Evolutionary conservation across 2,329 filamentous ascomycete species (phyloP).

Genomic region (Diaporthe australafricana): DNA sequence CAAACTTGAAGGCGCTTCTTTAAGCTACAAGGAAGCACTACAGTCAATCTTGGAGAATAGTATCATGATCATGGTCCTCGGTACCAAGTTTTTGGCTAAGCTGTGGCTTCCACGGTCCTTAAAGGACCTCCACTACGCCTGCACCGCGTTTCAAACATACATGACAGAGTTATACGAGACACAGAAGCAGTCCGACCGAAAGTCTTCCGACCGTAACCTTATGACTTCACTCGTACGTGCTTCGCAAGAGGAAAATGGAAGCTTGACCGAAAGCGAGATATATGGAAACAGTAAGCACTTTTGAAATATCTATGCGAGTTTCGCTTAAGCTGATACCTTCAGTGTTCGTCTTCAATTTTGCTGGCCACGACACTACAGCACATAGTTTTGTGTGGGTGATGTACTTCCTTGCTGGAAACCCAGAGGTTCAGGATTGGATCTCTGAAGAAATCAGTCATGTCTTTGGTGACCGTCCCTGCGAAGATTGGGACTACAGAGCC

Average conservation of each 20-base stretch:
- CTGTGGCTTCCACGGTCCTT: constrained; percentile 64
- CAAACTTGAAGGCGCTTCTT: constrained; percentile 31
- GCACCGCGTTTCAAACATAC: constrained; percentile 42
- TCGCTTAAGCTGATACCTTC: neutral
- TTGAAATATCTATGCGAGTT: no score
- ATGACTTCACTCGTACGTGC: constrained; percentile 28
- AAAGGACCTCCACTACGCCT: constrained; percentile 40
- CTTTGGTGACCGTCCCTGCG: constrained; percentile 35
- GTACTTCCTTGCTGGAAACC: constrained; percentile 56
- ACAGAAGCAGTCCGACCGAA: constrained; percentile 38
- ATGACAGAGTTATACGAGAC: constrained; percentile 47
- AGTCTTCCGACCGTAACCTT: neutral
- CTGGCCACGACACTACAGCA: constrained; percentile 63
- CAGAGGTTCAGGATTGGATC: constrained; percentile 58
- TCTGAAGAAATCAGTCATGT: constrained; percentile 51
- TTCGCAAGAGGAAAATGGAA: constrained; percentile 1
- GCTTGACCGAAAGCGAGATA: constrained; percentile 55
- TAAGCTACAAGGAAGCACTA: constrained; percentile 45
- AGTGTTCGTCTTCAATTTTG: constrained; percentile 60
- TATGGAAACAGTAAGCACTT: constrained; percentile 52
- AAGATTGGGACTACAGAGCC: constrained; percentile 49
- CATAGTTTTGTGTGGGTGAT: constrained; percentile 56
- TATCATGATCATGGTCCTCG: constrained; percentile 45
- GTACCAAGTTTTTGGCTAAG: constrained; percentile 41
- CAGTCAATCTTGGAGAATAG: constrained; percentile 46